These are phyloP conservation scores for Telfairia occidentalis DNA, from an alignment of 331 rosid species.

Conservation along the genomic window DNA sequence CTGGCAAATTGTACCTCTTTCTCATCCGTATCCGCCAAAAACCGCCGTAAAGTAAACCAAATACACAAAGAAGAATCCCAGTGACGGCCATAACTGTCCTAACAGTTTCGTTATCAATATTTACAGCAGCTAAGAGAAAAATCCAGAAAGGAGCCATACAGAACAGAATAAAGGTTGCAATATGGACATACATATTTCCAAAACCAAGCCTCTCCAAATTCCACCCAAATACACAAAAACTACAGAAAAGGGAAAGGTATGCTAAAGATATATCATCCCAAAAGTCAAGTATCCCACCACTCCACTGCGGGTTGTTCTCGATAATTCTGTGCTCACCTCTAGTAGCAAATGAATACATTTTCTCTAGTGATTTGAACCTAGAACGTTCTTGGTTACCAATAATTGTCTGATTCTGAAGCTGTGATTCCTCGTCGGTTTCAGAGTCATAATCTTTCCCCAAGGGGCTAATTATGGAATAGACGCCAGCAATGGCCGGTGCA, in stretches of 20 bases:
- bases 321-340: constrained; percentile 28
- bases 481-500: constrained; percentile 70
- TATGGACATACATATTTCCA: constrained; percentile 90
- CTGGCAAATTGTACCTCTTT: constrained; percentile 71
- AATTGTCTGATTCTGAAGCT: constrained; percentile 13
- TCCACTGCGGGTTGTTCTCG: constrained; percentile 54
- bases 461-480: constrained; percentile 68
- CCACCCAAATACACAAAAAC: constrained; percentile 84
- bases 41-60: constrained; percentile 90
- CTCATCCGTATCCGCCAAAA: constrained; percentile 98
- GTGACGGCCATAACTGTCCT: constrained; percentile 40
- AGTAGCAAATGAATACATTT: constrained; percentile 51
- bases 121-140: constrained; percentile 72
- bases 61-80: constrained; percentile 63
- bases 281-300: constrained; percentile 74
- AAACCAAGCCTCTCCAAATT: constrained; percentile 96
- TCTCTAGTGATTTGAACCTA: constrained; percentile 32
- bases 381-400: constrained; percentile 16
- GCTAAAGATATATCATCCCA: constrained; percentile 74
- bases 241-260: constrained; percentile 70
- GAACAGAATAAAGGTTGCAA: constrained; percentile 69
- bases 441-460: constrained; percentile 75
- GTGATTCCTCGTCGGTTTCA: constrained; percentile 67
- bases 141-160: constrained; percentile 94
- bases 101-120: constrained; percentile 52